Evolutionary conservation across 257 asterid genomes (phyloP).

Genomic region (Fraxinus quadrangulata): DNA sequence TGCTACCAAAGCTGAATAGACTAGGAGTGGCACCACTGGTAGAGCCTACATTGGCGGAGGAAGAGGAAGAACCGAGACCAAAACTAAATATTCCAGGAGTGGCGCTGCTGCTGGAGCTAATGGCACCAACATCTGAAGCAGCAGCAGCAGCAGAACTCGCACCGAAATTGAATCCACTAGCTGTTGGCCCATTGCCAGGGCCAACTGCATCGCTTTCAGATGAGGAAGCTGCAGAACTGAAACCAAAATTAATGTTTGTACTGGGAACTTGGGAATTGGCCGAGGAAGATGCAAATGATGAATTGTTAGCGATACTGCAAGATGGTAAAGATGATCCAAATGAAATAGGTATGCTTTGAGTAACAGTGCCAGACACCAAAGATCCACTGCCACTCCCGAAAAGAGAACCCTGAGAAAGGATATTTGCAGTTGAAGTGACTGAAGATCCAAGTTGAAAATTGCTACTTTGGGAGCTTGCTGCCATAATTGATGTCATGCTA

Average conservation of each 20-base stretch:
- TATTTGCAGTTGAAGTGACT: conserved; percentile 21
- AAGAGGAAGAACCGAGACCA: conserved; percentile 38
- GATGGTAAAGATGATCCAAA: conserved; percentile 39
- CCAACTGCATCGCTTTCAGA: conserved; percentile 37
- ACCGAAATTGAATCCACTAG: conserved; percentile 43
- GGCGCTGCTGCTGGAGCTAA: conserved; percentile 39
- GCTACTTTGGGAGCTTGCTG: conserved; percentile 42
- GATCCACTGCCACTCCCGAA: conserved; percentile 40
- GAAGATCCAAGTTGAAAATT: conserved; percentile 40
- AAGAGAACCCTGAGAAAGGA: conserved; percentile 40
- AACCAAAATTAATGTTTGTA: conserved; percentile 31
- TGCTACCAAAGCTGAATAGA: conserved; percentile 33
- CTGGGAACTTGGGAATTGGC: conserved; percentile 30
- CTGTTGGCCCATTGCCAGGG: conserved; percentile 33
- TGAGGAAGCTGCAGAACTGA: conserved; percentile 42
- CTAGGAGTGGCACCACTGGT: conserved; percentile 25
- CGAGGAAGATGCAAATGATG: conserved; percentile 35
- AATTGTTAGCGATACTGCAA: conserved; percentile 17
- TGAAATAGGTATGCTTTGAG: conserved; percentile 35
- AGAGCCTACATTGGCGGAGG: conserved; percentile 33
- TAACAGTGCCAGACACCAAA: conserved; percentile 27
- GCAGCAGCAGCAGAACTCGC: conserved; percentile 35
- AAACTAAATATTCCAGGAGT: conserved; percentile 40
- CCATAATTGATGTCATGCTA: conserved; percentile 30
- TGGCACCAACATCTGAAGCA: conserved; percentile 25